Base-by-base conservation (phyloP, 2,329 filamentous ascomycete species). In the Colletotrichum eremochloae region DNA sequence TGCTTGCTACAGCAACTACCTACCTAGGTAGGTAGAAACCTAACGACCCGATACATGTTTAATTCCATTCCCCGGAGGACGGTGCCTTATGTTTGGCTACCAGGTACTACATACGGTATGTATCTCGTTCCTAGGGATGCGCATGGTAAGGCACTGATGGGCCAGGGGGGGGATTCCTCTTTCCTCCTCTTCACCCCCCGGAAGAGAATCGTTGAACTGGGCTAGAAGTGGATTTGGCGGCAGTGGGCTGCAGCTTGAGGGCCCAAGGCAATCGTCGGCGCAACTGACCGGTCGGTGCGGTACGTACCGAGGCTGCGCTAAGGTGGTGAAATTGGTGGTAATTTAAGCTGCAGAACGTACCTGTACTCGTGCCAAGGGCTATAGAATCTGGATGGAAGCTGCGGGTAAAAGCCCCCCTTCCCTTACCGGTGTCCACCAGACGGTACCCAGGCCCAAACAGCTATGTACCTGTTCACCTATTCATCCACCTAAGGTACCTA, bases 301-400 rank as follows among this genome's bases (percentile, higher is more conserved):
- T 64, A 64, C 48, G 38, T 48, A 56, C 44, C 18, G 1, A 20
- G 11, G 8, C 18, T 31, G 12, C 36, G 31, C 46, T 33, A 40
- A 20, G 12, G 24, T 14, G 29, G 24, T 6, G 50, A 68, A n/a
- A 44, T 42, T 44, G 38, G 48, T 31, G 48, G 46, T 31, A 44
- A 53, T 52, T 33, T 46, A 38, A 42, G 56, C 55, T 24, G n/a
- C 9, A 0, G 3, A 14, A 38, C 29, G 69, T 72, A 69, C 60
- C 7, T 3, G 7, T 71, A 68, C 40, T 46, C 44, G 4, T n/a
- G n/a, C 69, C 42, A 42, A 18, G 12, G 31, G 24, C 33, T 31
- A 56, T 69, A 53, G 69, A 72, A 69, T 72, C 69, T 40, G 38
- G 36, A 60, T 72, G 65, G 69, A 72, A 72, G 69, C 58, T 63